Evolutionary conservation across 1,284 basidiomycete genomes (phyloP), one percentile per base, ranked within the genome.

Genomic region (Dichomitus squalens): DNA sequence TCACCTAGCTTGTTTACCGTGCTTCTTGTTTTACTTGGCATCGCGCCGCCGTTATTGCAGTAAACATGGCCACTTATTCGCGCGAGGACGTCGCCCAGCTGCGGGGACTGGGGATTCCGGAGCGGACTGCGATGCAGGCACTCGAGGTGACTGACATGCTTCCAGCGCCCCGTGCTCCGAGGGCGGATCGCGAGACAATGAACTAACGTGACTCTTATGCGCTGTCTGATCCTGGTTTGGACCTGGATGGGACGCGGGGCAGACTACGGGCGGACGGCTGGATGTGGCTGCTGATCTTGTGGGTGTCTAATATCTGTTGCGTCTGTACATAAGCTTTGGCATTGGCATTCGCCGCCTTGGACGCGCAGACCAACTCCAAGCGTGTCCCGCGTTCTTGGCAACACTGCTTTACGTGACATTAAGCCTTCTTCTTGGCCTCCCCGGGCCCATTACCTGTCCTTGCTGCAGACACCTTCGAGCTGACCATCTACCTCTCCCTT

Each of bases 21-120:
- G 4, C 7, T 11, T 16, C 25, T 18, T 23, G 34, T 18, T n/a
- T 21, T 27, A 3, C 39, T 50, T 38, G 41, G 34, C 40, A 50
- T 12, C 12, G 8, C 44, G 12, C n/a, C 16, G 18, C 18, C n/a
- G 9, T 12, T n/a, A 36, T 12, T 33, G 7, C 35, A n/a, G 31
- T 11, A 47, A 29, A 20, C 20, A 47, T 47, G 44, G 29, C 29
- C 27, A 47, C 11, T 14, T 87, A 85, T 0, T 85, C 87, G 8
- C 82, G 81, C 31, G 81, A 83, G 44, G 80, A 79, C 9, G 86
- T 83, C 8, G 86, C 86, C 7, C 91, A 84, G 71, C 91, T 91
- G 96, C 94, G 2, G 92, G 95, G 0, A 93, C 93, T 4, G 87
- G 91, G 53, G 87, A 92, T 76, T 12, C 36, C 54, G 18, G 57